phyloP scores from a whole-genome alignment of 176 grass and related monocot genomes.

The Oryza nivara region DNA sequence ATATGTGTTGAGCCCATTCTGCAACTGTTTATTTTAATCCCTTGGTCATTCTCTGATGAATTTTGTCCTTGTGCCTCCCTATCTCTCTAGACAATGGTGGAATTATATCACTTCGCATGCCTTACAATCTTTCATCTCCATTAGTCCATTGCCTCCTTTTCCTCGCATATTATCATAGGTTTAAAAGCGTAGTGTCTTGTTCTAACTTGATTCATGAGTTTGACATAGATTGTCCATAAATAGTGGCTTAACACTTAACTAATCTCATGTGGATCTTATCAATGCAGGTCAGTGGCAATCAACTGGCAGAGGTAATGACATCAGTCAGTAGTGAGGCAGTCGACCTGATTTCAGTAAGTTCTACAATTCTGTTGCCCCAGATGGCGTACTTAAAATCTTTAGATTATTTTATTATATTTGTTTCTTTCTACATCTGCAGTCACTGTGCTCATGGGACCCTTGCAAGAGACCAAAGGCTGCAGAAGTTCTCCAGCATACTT shows the following conservation, averaged over 20 bases:
- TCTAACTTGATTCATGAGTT: slow-evolving; percentile 14
- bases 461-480: slow-evolving; percentile 85
- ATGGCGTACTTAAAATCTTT: slow-evolving; percentile 3
- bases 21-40: background rate
- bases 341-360: slow-evolving; percentile 79
- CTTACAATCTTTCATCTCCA: background rate
- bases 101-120: slow-evolving; percentile 18
- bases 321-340: slow-evolving; percentile 75
- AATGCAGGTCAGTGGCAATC: slow-evolving; percentile 59
- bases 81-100: slow-evolving; percentile 2
- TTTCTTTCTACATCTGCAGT: slow-evolving; percentile 45
- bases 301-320: slow-evolving; percentile 68
- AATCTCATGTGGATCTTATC: slow-evolving; percentile 6
- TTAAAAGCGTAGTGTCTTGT: slow-evolving; percentile 18
- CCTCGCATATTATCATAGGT: background rate
- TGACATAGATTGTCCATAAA: background rate
- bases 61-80: slow-evolving; percentile 1
- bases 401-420: background rate
- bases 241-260: slow-evolving; percentile 13
- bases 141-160: background rate
- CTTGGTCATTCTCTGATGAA: slow-evolving; percentile 16
- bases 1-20: background rate
- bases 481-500: slow-evolving; percentile 82
- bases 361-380: slow-evolving; percentile 11
- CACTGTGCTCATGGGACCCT: slow-evolving; percentile 92